A percentile compares a stretch with the other conserved stretches of the same genome.
phyloP scores from a whole-genome alignment of 1,139 yeast species.

The Saccharomyces uvarum region DNA sequence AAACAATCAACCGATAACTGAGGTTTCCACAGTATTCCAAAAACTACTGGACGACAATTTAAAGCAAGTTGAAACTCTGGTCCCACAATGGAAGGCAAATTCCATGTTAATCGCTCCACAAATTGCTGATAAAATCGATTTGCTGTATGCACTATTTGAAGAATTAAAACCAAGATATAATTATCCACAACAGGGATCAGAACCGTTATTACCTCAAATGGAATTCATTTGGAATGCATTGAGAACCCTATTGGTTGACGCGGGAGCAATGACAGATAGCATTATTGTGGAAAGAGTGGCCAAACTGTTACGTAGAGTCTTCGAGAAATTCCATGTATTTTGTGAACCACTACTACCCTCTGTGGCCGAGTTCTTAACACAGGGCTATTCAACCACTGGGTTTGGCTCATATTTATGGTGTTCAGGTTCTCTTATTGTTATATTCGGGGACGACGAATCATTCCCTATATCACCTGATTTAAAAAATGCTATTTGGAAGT shows the following conservation, averaged over 20 bases:
- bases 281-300: constrained; percentile 55
- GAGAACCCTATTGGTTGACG: constrained; percentile 18
- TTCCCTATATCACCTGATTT: constrained; percentile 28
- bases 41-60: constrained; percentile 67
- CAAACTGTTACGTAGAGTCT: constrained; percentile 57
- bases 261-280: constrained; percentile 20
- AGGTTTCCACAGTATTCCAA: constrained; percentile 40
- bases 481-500: constrained; percentile 44
- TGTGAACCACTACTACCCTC: constrained; percentile 55
- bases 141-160: constrained; percentile 62
- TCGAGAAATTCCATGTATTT: constrained; percentile 48
- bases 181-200: constrained; percentile 27
- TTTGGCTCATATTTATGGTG: constrained; percentile 88
- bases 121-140: constrained; percentile 72
- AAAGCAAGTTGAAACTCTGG: constrained; percentile 36
- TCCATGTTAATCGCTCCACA: constrained; percentile 34
- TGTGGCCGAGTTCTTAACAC: constrained; percentile 54
- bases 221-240: constrained; percentile 24
- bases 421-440: constrained; percentile 73
- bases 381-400: constrained; percentile 61
- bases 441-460: constrained; percentile 57
- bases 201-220: constrained; percentile 26
- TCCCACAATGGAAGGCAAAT: constrained; percentile 22
- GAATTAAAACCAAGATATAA: constrained; percentile 44
- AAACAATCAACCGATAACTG: constrained; percentile 44